Conservation (phyloP, 2,329 filamentous ascomycete species). For the Beauveria pseudobassiana region DNA sequence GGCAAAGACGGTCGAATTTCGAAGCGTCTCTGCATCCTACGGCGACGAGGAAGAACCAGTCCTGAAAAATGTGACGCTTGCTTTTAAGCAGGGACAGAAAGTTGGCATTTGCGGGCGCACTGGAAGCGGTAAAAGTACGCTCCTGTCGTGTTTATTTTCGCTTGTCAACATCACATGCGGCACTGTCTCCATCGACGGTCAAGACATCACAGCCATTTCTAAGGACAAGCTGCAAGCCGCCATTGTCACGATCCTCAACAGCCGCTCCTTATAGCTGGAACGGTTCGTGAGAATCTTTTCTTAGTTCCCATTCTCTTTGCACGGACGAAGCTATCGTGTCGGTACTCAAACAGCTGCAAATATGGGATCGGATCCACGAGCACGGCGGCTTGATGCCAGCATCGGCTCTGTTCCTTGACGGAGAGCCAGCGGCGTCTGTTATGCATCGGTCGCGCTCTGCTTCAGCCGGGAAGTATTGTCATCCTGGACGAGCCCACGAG, state of each 20-base stretch:
- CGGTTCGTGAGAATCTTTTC: neutral
- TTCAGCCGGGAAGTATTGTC: neutral
- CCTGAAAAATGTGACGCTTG: neutral
- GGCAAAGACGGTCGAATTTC: neutral
- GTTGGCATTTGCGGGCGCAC: constrained; percentile 1
- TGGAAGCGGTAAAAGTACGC: neutral
- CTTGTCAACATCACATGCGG: constrained; percentile 2
- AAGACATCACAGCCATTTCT: neutral
- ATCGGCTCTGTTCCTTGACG: neutral
- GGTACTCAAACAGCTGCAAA: neutral
- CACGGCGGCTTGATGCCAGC: neutral
- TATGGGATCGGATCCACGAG: neutral
- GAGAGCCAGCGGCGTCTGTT: neutral
- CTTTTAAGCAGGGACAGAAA: neutral
- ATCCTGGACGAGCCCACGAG: constrained; percentile 7
- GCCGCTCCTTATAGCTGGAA: neutral
- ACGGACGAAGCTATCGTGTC: neutral
- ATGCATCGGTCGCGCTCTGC: constrained; percentile 4
- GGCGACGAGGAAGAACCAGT: neutral
- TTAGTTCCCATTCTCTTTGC: neutral
- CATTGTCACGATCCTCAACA: neutral
- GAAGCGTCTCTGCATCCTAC: neutral
- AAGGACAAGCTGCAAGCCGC: neutral
- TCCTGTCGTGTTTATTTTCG: neutral
- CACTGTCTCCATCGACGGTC: neutral